A percentile compares a stretch with the other conserved stretches of the same genome.
These are phyloP conservation scores for Misopates orontium DNA, from an alignment of 257 asterid genomes.

Conservation along the genomic window DNA sequence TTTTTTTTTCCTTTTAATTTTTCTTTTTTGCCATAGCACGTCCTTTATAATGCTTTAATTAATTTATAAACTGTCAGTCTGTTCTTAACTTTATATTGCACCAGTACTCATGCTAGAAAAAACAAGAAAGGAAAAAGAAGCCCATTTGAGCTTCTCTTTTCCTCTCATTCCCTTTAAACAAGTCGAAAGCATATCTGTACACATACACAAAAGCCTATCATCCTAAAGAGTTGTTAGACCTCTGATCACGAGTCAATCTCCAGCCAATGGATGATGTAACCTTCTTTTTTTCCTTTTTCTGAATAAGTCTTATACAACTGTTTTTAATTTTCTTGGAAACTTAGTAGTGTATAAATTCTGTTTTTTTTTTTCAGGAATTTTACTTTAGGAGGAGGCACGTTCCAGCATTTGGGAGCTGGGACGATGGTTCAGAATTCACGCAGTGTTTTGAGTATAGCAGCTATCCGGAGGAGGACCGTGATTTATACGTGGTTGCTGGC, in stretches of 20 bases:
- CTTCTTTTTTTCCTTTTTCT: neutral
- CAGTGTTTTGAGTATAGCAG: constrained; percentile 74
- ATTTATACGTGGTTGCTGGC: constrained; percentile 77
- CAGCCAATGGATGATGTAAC: constrained; percentile 37
- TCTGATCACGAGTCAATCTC: constrained; percentile 25
- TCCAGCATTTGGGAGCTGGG: constrained; percentile 94
- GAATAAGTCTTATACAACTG: neutral
- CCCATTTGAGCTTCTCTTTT: constrained; percentile 16
- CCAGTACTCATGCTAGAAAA: neutral
- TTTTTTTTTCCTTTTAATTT: too few relatives aligned
- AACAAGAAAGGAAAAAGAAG: neutral
- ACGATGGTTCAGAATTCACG: constrained; percentile 55
- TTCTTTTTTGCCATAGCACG: neutral
- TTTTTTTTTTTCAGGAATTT: constrained; percentile 53
- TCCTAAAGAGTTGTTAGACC: constrained; percentile 2
- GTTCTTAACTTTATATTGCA: neutral
- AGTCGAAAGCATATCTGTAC: constrained; percentile 11
- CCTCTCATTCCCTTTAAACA: too few relatives aligned
- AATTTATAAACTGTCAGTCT: constrained; percentile 5
- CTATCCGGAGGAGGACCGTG: constrained; percentile 61
- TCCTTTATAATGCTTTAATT: neutral
- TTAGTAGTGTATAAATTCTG: too few relatives aligned
- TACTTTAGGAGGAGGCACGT: constrained; percentile 55
- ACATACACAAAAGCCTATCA: constrained; percentile 14
- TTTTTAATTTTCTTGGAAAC: neutral